Percentiles rank a stretch among this genome's conserved stretches.
These are phyloP conservation scores for Aureobasidium zeae DNA, from an alignment of 2,329 filamentous ascomycete species.

Conservation along the genomic window DNA sequence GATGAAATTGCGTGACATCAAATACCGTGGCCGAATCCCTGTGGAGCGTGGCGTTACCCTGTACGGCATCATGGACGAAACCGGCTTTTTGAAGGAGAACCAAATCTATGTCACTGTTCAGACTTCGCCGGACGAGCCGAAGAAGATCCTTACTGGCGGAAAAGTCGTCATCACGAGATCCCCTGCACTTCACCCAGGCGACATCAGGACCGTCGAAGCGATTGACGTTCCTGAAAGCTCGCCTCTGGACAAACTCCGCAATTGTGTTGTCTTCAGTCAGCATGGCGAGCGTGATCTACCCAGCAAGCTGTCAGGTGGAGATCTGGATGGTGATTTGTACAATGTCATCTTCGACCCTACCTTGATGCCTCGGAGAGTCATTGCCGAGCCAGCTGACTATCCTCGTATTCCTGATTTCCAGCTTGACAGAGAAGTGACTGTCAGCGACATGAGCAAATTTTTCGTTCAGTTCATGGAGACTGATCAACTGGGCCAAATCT, in stretches of 20 bases:
- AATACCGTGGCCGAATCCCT: constrained; percentile 68
- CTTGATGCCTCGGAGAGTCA: constrained; percentile 36
- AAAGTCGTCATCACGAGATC: constrained; percentile 62
- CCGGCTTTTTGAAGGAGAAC: constrained; percentile 53
- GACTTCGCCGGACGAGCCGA: constrained; percentile 24
- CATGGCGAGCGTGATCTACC: constrained; percentile 64
- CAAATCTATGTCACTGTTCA: constrained; percentile 59
- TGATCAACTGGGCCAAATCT: constrained; percentile 36
- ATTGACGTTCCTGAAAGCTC: constrained; percentile 50
- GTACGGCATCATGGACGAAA: constrained; percentile 79
- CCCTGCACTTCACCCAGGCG: constrained; percentile 72
- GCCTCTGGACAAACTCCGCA: constrained; percentile 53
- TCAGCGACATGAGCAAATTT: constrained; percentile 65
- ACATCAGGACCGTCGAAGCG: constrained; percentile 59
- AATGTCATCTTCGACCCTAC: constrained; percentile 64
- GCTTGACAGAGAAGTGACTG: constrained; percentile 51
- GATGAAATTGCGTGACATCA: constrained; percentile 62
- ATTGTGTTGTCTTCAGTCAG: constrained; percentile 72
- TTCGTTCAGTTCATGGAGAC: constrained; percentile 68
- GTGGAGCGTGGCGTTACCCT: constrained; percentile 63
- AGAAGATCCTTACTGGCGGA: constrained; percentile 29
- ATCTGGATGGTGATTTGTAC: constrained; percentile 76
- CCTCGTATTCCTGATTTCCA: constrained; percentile 47
- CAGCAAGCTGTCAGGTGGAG: constrained; percentile 69
- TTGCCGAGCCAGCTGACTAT: constrained; percentile 60